These are phyloP conservation scores for Evansstolkia leycettana DNA, from an alignment of 495 filamentous ascomycete genomes.

Conservation along the genomic window DNA sequence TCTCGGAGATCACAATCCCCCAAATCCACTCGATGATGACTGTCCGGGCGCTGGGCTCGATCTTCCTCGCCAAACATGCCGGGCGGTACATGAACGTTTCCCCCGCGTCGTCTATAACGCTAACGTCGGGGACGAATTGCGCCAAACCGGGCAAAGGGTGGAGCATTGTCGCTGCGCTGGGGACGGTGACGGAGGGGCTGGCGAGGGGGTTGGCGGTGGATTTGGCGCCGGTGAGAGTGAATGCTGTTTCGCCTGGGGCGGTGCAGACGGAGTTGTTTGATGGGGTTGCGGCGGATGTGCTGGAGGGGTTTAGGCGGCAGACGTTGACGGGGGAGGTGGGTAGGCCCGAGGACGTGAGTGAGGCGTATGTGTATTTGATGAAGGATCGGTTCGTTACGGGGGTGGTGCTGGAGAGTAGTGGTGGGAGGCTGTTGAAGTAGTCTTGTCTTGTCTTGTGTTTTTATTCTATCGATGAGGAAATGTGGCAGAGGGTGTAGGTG, in stretches of 20 bases:
- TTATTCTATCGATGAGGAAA: too few relatives aligned
- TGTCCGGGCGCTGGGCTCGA: conserved; percentile 39
- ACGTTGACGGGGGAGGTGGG: conserved; percentile 35
- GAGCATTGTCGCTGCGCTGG: conserved; percentile 25
- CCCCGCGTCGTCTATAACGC: conserved; percentile 33
- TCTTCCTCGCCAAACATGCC: conserved; percentile 41
- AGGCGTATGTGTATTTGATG: conserved; percentile 55
- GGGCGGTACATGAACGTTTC: conserved; percentile 26
- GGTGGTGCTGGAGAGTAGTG: conserved; percentile 24
- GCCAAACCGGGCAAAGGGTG: conserved; percentile 32
- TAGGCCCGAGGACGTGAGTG: conserved; percentile 43
- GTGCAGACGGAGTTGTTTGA: conserved; percentile 41
- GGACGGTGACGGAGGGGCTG: conserved; percentile 24
- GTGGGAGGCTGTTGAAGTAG: conserved; percentile 16
- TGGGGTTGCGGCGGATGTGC: neutral
- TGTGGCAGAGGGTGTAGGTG: too few relatives aligned
- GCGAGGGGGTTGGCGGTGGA: conserved; percentile 42
- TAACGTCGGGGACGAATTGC: conserved; percentile 39
- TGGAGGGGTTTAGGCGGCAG: conserved; percentile 10
- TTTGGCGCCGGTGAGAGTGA: conserved; percentile 47
- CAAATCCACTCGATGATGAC: conserved; percentile 24
- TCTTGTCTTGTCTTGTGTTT: conserved; percentile 11
- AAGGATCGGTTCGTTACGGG: conserved; percentile 45
- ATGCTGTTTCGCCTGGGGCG: conserved; percentile 41
- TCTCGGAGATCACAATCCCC: conserved; percentile 21